Evolutionary conservation across 345 rosid genomes (phyloP), one percentile per base, ranked within the genome.

Genomic region (Acer saccharum): DNA sequence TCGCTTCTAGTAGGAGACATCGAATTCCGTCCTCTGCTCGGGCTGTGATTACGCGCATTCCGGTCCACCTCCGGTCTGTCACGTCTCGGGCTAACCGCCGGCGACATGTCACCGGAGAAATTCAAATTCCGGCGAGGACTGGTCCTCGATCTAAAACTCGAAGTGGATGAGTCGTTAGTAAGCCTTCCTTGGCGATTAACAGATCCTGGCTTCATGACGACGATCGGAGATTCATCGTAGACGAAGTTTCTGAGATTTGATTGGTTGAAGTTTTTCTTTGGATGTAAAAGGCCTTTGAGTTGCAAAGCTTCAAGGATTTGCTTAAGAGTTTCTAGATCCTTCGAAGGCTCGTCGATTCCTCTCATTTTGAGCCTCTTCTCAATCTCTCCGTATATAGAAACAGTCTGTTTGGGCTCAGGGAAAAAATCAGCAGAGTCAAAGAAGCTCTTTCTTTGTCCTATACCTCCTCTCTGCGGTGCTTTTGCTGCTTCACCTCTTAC

Each of bases 271-370:
- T 80, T 77, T 72, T 79, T 85, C 58, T 81, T 86, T 21, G 91
- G 80, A 82, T 91, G 98, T 55, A 96, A 76, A n/a, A 96, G 93
- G 68, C 99, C 99, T 86, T 94, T 96, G 39, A 94, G 98, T 76
- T 89, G 97, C 68, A 86, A 82, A 78, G 98, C 98, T 78, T 92
- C 95, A 17, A 94, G 95, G 81, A 96, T 88, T 67, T 92, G 98
- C 81, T 94, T 91, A 9, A 90, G 89, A 32, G 92, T 91, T 71
- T 96, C 98, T 13, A 92, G 94, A 91, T 96, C 98, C 81, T 80
- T 90, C 0, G 94, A 79, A 6, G 94, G 92, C 84, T 89, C 92
- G 18, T 93, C 89, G 84, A 91, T 86, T 75, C 94, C 93, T 87
- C 91, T 84, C 86, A 83, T 84, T 77, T 79, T 86, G 6, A 89